These are phyloP conservation scores for Fraxinus albicans DNA, from an alignment of 305 asterid species.

Conservation along the genomic window DNA sequence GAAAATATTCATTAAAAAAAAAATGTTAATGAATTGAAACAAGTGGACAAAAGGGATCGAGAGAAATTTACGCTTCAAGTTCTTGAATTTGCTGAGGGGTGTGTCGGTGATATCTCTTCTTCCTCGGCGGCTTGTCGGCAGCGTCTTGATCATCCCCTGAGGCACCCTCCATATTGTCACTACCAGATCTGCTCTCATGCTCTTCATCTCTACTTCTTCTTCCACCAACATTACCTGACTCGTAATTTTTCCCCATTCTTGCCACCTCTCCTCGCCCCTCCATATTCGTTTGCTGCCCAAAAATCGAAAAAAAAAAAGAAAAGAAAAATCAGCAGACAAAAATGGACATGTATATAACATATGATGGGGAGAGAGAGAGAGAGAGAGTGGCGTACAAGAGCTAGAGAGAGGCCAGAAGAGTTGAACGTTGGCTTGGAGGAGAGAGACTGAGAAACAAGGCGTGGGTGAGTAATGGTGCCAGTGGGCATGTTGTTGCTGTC, in stretches of 20 bases:
- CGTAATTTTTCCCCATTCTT: constrained; percentile 43
- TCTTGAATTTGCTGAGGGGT: constrained; percentile 98
- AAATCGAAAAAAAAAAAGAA: background rate
- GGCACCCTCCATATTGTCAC: constrained; percentile 77
- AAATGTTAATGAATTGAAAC: background rate
- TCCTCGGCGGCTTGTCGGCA: constrained; percentile 67
- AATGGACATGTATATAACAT: background rate
- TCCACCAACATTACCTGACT: constrained; percentile 35
- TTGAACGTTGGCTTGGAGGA: constrained; percentile 53
- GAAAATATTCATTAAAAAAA: background rate
- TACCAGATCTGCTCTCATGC: constrained; percentile 88
- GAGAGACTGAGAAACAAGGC: constrained; percentile 53
- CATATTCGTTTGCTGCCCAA: constrained; percentile 70
- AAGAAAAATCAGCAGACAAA: background rate
- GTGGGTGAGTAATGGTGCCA: constrained; percentile 53
- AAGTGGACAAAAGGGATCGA: background rate
- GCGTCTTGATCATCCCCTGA: constrained; percentile 81
- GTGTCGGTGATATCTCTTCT: constrained; percentile 95
- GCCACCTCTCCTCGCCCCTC: constrained; percentile 67
- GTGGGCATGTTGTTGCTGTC: constrained; percentile 41
- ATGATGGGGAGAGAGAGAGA: background rate
- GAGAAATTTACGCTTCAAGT: constrained; percentile 63
- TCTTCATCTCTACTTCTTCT: constrained; percentile 83
- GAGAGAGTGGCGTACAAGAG: constrained; percentile 29
- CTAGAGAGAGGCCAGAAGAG: constrained; percentile 35